A percentile compares a stretch with the other conserved stretches of the same genome.
phyloP scores from a whole-genome alignment of 352 stramenopile species.

The Pythium dissimile region DNA sequence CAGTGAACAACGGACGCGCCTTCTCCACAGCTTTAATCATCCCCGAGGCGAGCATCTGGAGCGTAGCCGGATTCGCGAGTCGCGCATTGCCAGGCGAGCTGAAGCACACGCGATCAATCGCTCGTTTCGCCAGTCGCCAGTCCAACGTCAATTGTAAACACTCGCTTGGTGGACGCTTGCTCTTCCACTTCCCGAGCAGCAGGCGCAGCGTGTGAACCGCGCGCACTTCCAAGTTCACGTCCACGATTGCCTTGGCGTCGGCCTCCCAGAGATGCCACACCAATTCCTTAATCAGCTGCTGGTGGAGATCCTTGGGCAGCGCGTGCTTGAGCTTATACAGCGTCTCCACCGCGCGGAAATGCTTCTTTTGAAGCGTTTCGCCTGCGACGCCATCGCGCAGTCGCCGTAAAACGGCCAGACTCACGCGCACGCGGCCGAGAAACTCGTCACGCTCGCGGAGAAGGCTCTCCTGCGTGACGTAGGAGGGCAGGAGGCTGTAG shows the following conservation, averaged over 20 bases:
- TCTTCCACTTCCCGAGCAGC: slow-evolving; percentile 52
- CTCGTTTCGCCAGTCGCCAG: slow-evolving; percentile 43
- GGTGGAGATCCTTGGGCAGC: slow-evolving; percentile 37
- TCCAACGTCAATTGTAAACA: slow-evolving; percentile 26
- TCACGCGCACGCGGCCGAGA: slow-evolving; percentile 44
- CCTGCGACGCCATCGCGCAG: slow-evolving; percentile 13
- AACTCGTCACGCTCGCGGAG: slow-evolving; percentile 37
- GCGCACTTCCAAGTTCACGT: slow-evolving; percentile 54
- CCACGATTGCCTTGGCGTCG: slow-evolving; percentile 34
- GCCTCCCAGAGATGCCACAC: slow-evolving; percentile 45
- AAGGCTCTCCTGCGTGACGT: slow-evolving; percentile 40
- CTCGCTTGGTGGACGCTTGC: slow-evolving; percentile 25
- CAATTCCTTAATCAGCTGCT: slow-evolving; percentile 42
- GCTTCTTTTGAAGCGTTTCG: slow-evolving; percentile 39
- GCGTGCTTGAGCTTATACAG: slow-evolving; percentile 65
- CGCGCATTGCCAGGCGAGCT: slow-evolving; percentile 29
- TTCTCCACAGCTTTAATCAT: slow-evolving; percentile 52
- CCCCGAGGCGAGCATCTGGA: slow-evolving; percentile 32
- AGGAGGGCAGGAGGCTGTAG: slow-evolving; percentile 59
- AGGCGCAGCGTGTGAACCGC: slow-evolving; percentile 35
- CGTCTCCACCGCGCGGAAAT: slow-evolving; percentile 58
- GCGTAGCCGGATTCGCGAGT: slow-evolving; percentile 33
- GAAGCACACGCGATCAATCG: slow-evolving; percentile 56
- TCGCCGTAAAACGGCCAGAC: slow-evolving; percentile 29
- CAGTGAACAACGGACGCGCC: slow-evolving; percentile 42